Conservation (phyloP, 169 alveolate species). For the Haemoproteus tartakovskyi region DNA sequence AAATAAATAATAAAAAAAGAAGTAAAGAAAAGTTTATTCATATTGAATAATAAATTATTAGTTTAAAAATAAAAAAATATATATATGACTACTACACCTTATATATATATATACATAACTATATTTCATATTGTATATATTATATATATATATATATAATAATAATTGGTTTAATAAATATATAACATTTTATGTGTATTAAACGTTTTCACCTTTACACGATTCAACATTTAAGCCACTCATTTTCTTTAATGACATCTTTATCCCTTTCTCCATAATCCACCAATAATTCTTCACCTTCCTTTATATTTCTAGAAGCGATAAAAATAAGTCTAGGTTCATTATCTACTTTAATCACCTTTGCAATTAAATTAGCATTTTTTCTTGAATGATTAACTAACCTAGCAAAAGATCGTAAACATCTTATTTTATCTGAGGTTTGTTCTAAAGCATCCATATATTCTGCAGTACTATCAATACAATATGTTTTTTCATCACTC, state of each 20-base stretch:
- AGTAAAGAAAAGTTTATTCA: no score
- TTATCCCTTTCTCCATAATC: slow-evolving; percentile 88
- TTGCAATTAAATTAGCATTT: slow-evolving; percentile 81
- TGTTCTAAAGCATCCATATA: slow-evolving; percentile 77
- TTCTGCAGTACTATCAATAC: slow-evolving; percentile 89
- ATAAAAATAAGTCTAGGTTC: slow-evolving; percentile 80
- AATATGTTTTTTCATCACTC: slow-evolving; percentile 73
- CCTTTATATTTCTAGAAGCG: slow-evolving; percentile 77
- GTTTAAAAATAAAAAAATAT: no score
- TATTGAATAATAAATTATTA: no score
- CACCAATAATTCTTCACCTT: slow-evolving; percentile 86
- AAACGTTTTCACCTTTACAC: not conserved
- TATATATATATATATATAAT: no score
- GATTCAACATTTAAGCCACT: slow-evolving; percentile 77
- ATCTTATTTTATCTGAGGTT: slow-evolving; percentile 16
- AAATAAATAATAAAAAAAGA: no score
- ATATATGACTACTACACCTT: no score
- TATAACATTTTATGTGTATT: no score
- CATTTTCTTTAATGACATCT: slow-evolving; percentile 77
- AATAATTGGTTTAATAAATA: no score
- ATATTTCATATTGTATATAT: no score
- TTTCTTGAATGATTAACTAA: slow-evolving; percentile 85
- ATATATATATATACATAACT: no score
- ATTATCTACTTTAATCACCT: slow-evolving; percentile 67
- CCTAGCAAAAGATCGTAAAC: slow-evolving; percentile 73